phyloP scores from a whole-genome alignment of 306 rosid genomes.

The Vigna trinervia region DNA sequence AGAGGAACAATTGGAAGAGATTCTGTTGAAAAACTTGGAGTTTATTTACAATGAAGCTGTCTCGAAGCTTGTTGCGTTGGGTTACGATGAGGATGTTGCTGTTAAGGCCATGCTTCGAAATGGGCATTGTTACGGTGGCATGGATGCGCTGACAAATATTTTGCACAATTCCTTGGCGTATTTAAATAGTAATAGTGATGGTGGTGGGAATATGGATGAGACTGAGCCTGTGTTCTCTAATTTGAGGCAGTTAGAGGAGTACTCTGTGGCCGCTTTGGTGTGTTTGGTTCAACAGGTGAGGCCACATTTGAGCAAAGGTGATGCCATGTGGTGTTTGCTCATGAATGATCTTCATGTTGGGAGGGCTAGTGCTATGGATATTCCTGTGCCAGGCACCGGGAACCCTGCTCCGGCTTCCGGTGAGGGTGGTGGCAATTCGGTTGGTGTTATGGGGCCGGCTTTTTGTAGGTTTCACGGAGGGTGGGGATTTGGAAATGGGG shows the following conservation, averaged over 20 bases:
- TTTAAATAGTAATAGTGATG: constrained; percentile 58
- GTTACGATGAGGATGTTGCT: constrained; percentile 77
- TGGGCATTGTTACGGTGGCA: constrained; percentile 88
- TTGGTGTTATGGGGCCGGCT: constrained; percentile 65
- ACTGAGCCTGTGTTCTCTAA: constrained; percentile 70
- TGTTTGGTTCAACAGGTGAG: constrained; percentile 83
- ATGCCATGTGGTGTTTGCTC: constrained; percentile 97
- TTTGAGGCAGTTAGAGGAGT: constrained; percentile 86
- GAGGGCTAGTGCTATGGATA: constrained; percentile 79
- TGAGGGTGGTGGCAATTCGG: constrained; percentile 56
- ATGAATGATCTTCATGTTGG: constrained; percentile 96
- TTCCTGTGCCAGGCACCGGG: constrained; percentile 59
- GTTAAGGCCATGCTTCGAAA: constrained; percentile 71
- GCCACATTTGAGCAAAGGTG: constrained; percentile 86
- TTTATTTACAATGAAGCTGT: constrained; percentile 70
- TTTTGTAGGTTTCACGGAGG: constrained; percentile 90
- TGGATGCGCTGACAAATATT: constrained; percentile 81
- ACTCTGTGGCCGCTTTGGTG: constrained; percentile 83
- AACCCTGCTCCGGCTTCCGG: constrained; percentile 40
- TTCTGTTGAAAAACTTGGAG: constrained; percentile 76
- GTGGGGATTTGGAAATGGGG: constrained; percentile 89
- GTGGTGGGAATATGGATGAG: constrained; percentile 60
- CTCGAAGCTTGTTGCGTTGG: constrained; percentile 80
- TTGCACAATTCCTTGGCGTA: constrained; percentile 75
- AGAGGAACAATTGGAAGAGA: constrained; percentile 90